Evolutionary conservation across 2,329 filamentous ascomycete species (phyloP), one percentile per base, ranked within the genome.

Genomic region (Penicillium sp.): DNA sequence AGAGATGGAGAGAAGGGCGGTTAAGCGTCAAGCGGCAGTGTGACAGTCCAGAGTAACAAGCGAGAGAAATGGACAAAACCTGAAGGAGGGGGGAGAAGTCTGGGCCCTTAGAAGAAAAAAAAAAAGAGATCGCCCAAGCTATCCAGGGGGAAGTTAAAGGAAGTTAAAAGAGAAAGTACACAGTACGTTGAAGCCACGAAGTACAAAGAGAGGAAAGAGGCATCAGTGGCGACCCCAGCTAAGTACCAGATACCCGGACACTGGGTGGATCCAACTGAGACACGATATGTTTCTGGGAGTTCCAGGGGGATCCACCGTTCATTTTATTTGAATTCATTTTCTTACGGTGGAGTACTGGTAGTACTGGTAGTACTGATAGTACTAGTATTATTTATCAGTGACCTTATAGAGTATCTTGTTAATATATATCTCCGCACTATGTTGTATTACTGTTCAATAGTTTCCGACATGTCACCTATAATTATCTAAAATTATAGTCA

Each of bases 241-340:
- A 61, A 59, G 58, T 62, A 61, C 57, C 50, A 48, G 52, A 45
- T 55, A 57, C 60, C 59, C 59, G 63, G 55, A 57, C 14, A 12
- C 8, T 30, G 12, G 19, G 41, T 46, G 50, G 50, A 58, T n/a
- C 53, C 46, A 42, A 35, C 68, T 72, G 69, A 72, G 69, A 72
- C 69, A 71, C 64, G 61, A 61, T 58, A 58, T 66, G 69, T 71
- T 71, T 71, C 67, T 40, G n/a, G 28, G 41, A 52, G 38, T 51
- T 52, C 26, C 26, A 46, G 49, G 30, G 44, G 44, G 47, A 9
- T 50, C 47, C 47, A 50, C 47, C 47, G 47, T 50, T 50, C 37
- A 50, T 41, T 30, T 37, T 33, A 14, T n/a, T 22, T 22, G 22
- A 22, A 22, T 22, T 22, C 22, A 22, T 22, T 22, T 22, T 22